Base-by-base conservation (phyloP, 2,329 filamentous ascomycete species). In the Thelonectria rubi region DNA sequence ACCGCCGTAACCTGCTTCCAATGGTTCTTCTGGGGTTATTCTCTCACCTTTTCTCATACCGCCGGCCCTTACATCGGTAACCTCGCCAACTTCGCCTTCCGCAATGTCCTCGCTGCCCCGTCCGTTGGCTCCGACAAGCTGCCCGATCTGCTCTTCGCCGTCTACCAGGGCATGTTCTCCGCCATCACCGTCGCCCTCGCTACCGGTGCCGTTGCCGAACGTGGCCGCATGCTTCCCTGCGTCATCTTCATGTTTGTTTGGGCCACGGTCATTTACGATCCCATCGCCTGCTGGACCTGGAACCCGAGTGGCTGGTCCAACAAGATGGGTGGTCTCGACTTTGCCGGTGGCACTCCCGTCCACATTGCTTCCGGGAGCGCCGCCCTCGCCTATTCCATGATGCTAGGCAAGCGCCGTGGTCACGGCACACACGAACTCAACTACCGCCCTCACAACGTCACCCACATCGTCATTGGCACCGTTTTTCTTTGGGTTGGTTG, bases 251-350 rank as follows among this genome's bases (percentile, higher is more conserved):
- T 96, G 89, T 94, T 97, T 73, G 81, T 97, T 75, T 97, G 93
- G 93, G 85, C 90, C 1, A 97, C 93, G 5, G 74, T 97, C 61
- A 91, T 97, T 74, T 97, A 97, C 78, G 93, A 97, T 71, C 91
- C 93, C 2, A 93, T 97, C 74, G 93, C 93, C 47, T 97, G 93
- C 84, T 97, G 93, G 93, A 96, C 92, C 9, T 97, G 93, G 93
- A 97, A 97, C 75, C 78, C 91, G 1, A 81, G 81, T 32, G 93
- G 93, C 20, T 97, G 93, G 93, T 88, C 89, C 12, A 91, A 85
- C 77, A 83, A 86, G 67, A 85, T 96, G 79, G 93, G 93, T 48
- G 92, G 91, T 26, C 84, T 96, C 46, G 93, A 97, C 78, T 97
- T 95, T 72, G 93, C 93, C 20, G 93, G 93, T 65, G 93, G 93